phyloP scores from a whole-genome alignment of 2,329 filamentous ascomycete genomes.

The Phyllosticta citrichinensis region DNA sequence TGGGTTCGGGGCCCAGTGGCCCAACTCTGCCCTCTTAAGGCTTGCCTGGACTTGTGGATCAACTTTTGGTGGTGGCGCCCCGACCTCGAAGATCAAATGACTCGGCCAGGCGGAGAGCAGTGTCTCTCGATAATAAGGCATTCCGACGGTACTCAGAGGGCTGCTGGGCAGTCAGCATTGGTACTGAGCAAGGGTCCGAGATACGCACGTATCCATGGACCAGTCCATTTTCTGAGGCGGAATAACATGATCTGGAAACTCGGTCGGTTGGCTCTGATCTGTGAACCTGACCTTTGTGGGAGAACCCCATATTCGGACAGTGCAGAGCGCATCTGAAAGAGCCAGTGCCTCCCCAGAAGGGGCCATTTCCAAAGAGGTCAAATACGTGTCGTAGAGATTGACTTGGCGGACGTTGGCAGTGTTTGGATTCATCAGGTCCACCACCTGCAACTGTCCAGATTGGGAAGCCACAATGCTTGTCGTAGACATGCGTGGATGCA shows the following conservation, averaged over 20 bases:
- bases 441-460: slow-evolving; percentile 86
- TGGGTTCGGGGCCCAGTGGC: slow-evolving; percentile 68
- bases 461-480: slow-evolving; percentile 91
- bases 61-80: slow-evolving; percentile 66
- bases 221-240: slow-evolving; percentile 56
- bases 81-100: slow-evolving; percentile 73
- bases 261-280: slow-evolving; percentile 66
- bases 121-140: slow-evolving; percentile 86
- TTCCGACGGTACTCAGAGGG: slow-evolving; percentile 74
- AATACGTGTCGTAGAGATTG: slow-evolving; percentile 59
- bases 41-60: slow-evolving; percentile 60
- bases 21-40: slow-evolving; percentile 64
- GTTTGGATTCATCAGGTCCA: slow-evolving; percentile 90
- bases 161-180: slow-evolving; percentile 30
- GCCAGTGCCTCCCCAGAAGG: slow-evolving; percentile 79
- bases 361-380: slow-evolving; percentile 76
- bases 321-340: slow-evolving; percentile 67
- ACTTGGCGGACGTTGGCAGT: slow-evolving; percentile 77
- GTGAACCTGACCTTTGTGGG: slow-evolving; percentile 78
- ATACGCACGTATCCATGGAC: slow-evolving; percentile 56
- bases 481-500: slow-evolving; percentile 92
- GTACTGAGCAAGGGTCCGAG: not conserved
- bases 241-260: slow-evolving; percentile 58
- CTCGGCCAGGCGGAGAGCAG: slow-evolving; percentile 85
- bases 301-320: slow-evolving; percentile 81